Base-by-base conservation (phyloP, 495 filamentous ascomycete species). In the Letharia columbiana region DNA sequence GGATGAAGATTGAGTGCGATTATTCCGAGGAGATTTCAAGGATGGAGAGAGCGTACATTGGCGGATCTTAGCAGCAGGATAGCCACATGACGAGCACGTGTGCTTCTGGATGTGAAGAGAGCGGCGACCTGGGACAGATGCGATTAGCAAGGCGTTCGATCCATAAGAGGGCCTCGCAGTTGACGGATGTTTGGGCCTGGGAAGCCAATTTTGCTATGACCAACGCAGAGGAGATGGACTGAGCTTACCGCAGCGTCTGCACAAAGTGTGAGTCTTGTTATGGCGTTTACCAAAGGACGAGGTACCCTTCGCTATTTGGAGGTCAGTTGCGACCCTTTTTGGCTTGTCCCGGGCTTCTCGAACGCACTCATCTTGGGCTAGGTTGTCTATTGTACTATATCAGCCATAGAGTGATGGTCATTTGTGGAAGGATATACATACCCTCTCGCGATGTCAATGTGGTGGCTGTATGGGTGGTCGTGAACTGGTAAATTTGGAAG, bases 71-170 rank as follows among this genome's bases (percentile, higher is more conserved):
- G 94, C 94, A 73, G 92, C 83, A 70, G 94, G 94, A 84, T 97
- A 98, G 79, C 91, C 94, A 83, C 94, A 98, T 75, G 91, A 91
- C 69, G 94, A 84, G 83, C 94, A 98, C 73, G 90, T 93, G 79
- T 94, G 88, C 89, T 98, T 98, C 84, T 98, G 94, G 83, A 98
- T 89, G 88, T 98, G 94, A 79, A 96, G 89, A 71, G 94, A 96
- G 74, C 94, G 94, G 71, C 88, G 87, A 77, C 92, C 93, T 94
- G 73, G 73, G 71, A 64, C 54, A 58, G 17, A 59, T 4, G 5
- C 0, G 6, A 61, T 71, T 62, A 66, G 57, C 58, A n/a, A 4
- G 20, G 11, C 35, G 18, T 13, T 12, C n/a, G 41, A 3, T 28
- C 12, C 20, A 9, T 9, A 17, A 1, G 31, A 13, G 11, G 20